Conservation (phyloP, 805 yeast species). For the Candida wancherniae region DNA sequence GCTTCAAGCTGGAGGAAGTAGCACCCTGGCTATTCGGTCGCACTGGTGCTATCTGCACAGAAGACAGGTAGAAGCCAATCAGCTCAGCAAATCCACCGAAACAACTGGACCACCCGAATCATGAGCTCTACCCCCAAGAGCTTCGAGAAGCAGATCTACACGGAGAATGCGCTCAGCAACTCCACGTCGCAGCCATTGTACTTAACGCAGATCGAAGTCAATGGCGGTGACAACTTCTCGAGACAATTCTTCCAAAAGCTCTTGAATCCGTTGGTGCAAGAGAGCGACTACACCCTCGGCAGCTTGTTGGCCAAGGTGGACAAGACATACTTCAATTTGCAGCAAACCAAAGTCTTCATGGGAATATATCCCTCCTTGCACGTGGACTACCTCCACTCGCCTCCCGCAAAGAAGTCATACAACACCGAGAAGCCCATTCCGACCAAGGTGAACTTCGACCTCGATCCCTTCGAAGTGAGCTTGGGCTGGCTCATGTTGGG, state of each 20-base stretch:
- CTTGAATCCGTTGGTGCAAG: conserved; percentile 39
- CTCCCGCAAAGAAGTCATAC: conserved; percentile 25
- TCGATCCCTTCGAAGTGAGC: conserved; percentile 36
- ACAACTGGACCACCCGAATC: too few species aligned
- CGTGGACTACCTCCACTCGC: conserved; percentile 29
- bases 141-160: conserved; percentile 16
- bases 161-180: conserved; percentile 27
- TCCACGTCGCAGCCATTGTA: conserved; percentile 34
- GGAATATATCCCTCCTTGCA: conserved; percentile 38
- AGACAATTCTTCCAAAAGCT: conserved; percentile 43
- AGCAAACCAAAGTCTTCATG: conserved; percentile 43
- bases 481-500: conserved; percentile 31
- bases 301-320: conserved; percentile 34
- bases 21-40: too few species aligned
- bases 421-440: conserved; percentile 40
- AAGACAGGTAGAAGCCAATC: too few species aligned
- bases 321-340: conserved; percentile 29
- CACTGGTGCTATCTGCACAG: too few species aligned
- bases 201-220: conserved; percentile 33
- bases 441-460: conserved; percentile 40
- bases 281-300: conserved; percentile 39
- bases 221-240: conserved; percentile 42
- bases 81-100: too few species aligned
- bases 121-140: conserved; percentile 2
- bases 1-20: too few species aligned